Conservation (phyloP, 2,329 filamentous ascomycete genomes). For the Monilinia fructigena region DNA sequence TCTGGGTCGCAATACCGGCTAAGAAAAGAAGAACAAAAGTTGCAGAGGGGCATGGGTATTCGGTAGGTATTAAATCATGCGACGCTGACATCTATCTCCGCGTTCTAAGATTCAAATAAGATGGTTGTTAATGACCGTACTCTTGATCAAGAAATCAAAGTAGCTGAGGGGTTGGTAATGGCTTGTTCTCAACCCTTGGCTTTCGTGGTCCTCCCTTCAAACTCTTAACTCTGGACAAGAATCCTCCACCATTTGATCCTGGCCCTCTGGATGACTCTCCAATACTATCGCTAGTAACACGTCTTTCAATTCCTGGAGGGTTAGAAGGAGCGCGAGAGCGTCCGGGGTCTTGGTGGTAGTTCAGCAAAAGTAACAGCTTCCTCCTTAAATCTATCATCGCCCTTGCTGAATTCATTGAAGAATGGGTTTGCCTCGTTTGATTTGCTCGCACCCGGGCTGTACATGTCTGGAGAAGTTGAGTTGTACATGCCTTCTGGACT, state of each 20-base stretch:
- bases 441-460: constrained; percentile 41
- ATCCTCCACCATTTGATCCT: constrained; percentile 46
- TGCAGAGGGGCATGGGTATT: neutral
- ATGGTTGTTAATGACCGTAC: neutral
- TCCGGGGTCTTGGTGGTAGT: constrained; percentile 38
- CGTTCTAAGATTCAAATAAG: neutral
- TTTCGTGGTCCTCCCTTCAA: constrained; percentile 68
- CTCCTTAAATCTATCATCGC: constrained; percentile 61
- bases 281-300: constrained; percentile 59
- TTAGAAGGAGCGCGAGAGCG: constrained; percentile 54
- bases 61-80: neutral
- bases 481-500: constrained; percentile 53
- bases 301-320: constrained; percentile 61
- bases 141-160: neutral
- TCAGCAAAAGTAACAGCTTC: constrained; percentile 50
- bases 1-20: neutral
- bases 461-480: constrained; percentile 39
- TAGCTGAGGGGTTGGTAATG: constrained; percentile 14
- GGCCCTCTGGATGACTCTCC: constrained; percentile 42
- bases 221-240: constrained; percentile 78
- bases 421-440: constrained; percentile 69
- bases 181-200: constrained; percentile 36
- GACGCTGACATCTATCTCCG: neutral
- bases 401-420: constrained; percentile 71
- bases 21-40: neutral